A percentile compares a stretch with the other conserved stretches of the same genome.
Evolutionary conservation across 257 asterid genomes (phyloP).

Genomic region (Nicotiana tomentosiformis): DNA sequence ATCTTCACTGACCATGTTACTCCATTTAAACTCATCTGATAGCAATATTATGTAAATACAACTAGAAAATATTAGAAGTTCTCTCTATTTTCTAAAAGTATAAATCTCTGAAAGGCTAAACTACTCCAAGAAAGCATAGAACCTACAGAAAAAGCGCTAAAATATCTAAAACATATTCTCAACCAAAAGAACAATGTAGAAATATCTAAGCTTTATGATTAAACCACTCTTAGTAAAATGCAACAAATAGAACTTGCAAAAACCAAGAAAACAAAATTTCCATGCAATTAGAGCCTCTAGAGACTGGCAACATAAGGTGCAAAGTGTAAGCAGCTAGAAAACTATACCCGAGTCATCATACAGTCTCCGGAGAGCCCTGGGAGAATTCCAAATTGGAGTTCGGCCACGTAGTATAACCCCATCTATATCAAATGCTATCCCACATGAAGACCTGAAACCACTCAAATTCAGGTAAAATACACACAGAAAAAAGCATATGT

Average conservation of each 20-base stretch:
- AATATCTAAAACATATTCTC: too few relatives aligned
- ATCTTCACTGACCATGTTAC: too few relatives aligned
- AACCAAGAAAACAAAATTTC: neutral
- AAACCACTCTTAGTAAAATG: neutral
- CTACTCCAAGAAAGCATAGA: too few relatives aligned
- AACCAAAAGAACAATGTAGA: neutral
- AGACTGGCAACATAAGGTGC: neutral
- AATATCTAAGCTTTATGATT: neutral
- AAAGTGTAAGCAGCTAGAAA: neutral
- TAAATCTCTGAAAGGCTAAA: too few relatives aligned
- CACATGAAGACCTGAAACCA: slow-evolving; percentile 33
- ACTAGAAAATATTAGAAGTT: too few relatives aligned
- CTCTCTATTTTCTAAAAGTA: too few relatives aligned
- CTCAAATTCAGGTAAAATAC: neutral
- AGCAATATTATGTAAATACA: too few relatives aligned
- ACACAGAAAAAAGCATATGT: neutral
- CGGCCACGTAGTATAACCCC: slow-evolving; percentile 56
- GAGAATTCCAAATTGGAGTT: slow-evolving; percentile 54
- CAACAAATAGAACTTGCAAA: neutral
- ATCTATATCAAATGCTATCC: slow-evolving; percentile 62
- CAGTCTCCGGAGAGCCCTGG: slow-evolving; percentile 39
- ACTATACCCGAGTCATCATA: slow-evolving; percentile 39
- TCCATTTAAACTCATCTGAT: too few relatives aligned
- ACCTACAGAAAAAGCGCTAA: too few relatives aligned
- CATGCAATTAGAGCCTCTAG: neutral